Conservation (phyloP, 2,329 filamentous ascomycete species). For the Pseudocercospora pini-densiflorae region DNA sequence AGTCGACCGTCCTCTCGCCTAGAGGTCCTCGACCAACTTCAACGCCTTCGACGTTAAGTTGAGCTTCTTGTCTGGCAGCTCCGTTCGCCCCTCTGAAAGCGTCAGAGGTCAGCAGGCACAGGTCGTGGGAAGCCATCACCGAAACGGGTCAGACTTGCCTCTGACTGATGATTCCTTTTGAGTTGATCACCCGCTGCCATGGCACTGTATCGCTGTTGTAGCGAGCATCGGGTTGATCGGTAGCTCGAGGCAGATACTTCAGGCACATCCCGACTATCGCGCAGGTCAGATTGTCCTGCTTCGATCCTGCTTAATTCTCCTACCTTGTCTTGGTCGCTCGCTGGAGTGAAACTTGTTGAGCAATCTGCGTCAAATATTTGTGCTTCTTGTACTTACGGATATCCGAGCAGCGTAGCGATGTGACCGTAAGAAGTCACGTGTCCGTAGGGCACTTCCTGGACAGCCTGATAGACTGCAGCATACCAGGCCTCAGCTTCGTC, state of each 20-base stretch:
- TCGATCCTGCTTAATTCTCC: background rate
- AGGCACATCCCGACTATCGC: conserved; percentile 76
- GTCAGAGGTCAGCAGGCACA: conserved; percentile 18
- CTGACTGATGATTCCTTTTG: conserved; percentile 83
- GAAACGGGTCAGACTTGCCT: conserved; percentile 59
- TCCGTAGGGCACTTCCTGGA: conserved; percentile 83
- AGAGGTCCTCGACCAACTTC: conserved; percentile 50
- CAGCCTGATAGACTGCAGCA: conserved; percentile 76
- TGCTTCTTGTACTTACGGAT: conserved; percentile 59
- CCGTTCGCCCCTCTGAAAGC: conserved; percentile 45
- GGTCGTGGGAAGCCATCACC: background rate
- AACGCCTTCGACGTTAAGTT: conserved; percentile 53
- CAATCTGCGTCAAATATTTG: conserved; percentile 33
- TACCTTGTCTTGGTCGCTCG: conserved; percentile 25
- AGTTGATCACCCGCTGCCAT: conserved; percentile 92
- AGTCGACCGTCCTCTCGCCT: conserved; percentile 54
- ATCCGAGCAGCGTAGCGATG: conserved; percentile 73
- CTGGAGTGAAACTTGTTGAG: conserved; percentile 32
- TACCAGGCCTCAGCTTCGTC: conserved; percentile 79
- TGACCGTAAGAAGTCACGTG: conserved; percentile 88
- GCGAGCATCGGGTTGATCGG: conserved; percentile 46
- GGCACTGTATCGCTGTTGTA: conserved; percentile 83
- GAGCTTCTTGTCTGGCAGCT: conserved; percentile 53
- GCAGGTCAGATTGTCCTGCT: conserved; percentile 15
- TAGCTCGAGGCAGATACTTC: conserved; percentile 73